A percentile compares a stretch with the other conserved stretches of the same genome.
phyloP scores from a whole-genome alignment of 768 basidiomycete genomes.

The Lentinus brumalis region DNA sequence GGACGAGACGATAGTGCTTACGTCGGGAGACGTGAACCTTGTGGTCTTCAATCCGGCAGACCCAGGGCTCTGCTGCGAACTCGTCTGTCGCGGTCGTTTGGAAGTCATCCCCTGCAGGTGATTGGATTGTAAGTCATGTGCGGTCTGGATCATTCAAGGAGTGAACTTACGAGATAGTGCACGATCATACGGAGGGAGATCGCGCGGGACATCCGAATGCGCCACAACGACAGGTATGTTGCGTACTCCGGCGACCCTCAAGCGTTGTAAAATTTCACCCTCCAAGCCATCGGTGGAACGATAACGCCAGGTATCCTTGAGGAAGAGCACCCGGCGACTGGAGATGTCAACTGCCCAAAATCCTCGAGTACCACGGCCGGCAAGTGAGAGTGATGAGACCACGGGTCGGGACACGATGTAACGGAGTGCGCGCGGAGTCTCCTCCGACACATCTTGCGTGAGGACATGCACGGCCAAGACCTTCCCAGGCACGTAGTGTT shows the following conservation, averaged over 20 bases:
- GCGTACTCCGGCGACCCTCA: background rate
- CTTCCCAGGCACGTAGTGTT: slow-evolving; percentile 5
- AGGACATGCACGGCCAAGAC: background rate
- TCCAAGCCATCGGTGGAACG: background rate
- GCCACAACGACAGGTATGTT: background rate
- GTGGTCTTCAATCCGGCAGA: background rate
- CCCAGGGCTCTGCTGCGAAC: background rate
- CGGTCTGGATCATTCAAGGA: too few relatives aligned
- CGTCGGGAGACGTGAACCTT: background rate
- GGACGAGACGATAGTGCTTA: slow-evolving; percentile 8
- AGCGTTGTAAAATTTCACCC: background rate
- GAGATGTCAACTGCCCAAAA: slow-evolving; percentile 8
- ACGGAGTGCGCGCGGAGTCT: background rate
- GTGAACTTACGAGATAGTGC: background rate
- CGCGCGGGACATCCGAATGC: background rate
- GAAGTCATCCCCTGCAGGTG: background rate
- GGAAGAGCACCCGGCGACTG: background rate
- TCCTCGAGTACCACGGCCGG: slow-evolving; percentile 3
- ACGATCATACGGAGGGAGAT: background rate
- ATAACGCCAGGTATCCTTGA: slow-evolving; percentile 14
- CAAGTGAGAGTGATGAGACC: background rate
- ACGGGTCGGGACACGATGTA: slow-evolving; percentile 12
- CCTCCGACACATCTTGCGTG: background rate
- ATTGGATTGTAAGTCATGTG: background rate
- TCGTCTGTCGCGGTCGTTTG: background rate